phyloP scores from a whole-genome alignment of 768 basidiomycete genomes.

The Flagelloscypha sp. region DNA sequence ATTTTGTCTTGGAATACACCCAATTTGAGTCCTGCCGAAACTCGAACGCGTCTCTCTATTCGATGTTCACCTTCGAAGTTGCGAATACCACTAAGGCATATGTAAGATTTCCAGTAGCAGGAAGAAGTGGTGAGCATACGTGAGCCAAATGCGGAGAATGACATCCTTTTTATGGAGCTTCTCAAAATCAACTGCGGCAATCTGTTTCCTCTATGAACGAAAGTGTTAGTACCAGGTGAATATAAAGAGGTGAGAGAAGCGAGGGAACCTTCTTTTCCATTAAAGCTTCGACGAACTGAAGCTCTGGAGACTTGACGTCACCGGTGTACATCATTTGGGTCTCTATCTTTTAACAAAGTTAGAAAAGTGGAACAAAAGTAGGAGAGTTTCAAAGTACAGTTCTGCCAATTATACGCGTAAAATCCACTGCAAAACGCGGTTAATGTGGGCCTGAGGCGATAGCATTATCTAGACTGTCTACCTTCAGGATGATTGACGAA shows the following conservation, averaged over 20 bases:
- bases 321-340: constrained; percentile 10
- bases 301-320: constrained; percentile 12
- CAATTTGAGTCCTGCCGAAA: constrained; percentile 25
- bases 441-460: too few species aligned
- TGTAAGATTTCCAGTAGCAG: background rate
- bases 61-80: constrained; percentile 15
- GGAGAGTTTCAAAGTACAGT: too few species aligned
- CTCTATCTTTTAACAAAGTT: constrained; percentile 10
- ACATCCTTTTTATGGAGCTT: constrained; percentile 10
- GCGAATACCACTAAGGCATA: background rate
- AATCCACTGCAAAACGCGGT: too few species aligned
- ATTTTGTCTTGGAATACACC: constrained; percentile 27
- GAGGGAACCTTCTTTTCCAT: constrained; percentile 17
- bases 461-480: too few species aligned
- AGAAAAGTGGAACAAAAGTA: too few species aligned
- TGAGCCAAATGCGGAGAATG: constrained; percentile 6
- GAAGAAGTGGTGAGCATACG: background rate
- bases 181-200: constrained; percentile 9
- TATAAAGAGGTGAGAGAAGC: background rate
- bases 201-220: too few species aligned
- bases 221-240: too few species aligned
- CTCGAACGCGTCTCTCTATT: constrained; percentile 23
- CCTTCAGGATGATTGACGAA: constrained; percentile 13
- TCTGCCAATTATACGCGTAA: too few species aligned
- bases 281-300: constrained; percentile 17